Percentiles rank a stretch among this genome's conserved stretches.
Evolutionary conservation across 805 yeast genomes (phyloP).

Genomic region (Kodamaea laetipori): DNA sequence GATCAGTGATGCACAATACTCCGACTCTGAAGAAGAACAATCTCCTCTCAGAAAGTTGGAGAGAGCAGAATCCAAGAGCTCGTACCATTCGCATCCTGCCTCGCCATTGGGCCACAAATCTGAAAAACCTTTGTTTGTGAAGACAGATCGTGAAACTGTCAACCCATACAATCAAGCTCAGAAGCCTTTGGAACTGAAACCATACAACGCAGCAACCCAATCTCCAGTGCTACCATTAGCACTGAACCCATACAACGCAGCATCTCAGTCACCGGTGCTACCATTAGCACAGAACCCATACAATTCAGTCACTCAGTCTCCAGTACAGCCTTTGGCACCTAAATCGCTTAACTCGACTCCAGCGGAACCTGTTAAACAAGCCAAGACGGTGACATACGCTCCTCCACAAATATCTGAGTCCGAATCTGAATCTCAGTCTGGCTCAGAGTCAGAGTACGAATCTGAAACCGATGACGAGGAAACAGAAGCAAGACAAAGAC

Average conservation of each 20-base stretch:
- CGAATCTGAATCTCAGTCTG: slow-evolving; percentile 20
- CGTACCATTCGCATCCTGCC: slow-evolving; percentile 2
- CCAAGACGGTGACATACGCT: slow-evolving; percentile 12
- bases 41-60: slow-evolving; percentile 13
- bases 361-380: neutral
- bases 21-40: slow-evolving; percentile 10
- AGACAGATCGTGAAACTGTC: neutral
- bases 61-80: slow-evolving; percentile 7
- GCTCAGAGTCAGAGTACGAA: slow-evolving; percentile 26
- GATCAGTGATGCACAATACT: neutral
- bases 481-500: slow-evolving; percentile 42
- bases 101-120: slow-evolving; percentile 10
- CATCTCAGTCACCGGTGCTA: neutral
- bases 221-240: neutral
- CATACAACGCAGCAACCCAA: neutral
- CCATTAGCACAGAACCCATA: neutral
- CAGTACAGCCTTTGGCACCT: neutral
- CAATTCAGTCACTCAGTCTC: neutral
- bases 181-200: neutral
- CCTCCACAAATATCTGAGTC: slow-evolving; percentile 10
- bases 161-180: neutral
- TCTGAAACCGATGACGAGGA: slow-evolving; percentile 23
- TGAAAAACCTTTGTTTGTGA: neutral
- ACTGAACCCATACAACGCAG: neutral
- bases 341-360: neutral